phyloP scores from a whole-genome alignment of 2,329 filamentous ascomycete species.

The Beauveria scarabaeidicola region DNA sequence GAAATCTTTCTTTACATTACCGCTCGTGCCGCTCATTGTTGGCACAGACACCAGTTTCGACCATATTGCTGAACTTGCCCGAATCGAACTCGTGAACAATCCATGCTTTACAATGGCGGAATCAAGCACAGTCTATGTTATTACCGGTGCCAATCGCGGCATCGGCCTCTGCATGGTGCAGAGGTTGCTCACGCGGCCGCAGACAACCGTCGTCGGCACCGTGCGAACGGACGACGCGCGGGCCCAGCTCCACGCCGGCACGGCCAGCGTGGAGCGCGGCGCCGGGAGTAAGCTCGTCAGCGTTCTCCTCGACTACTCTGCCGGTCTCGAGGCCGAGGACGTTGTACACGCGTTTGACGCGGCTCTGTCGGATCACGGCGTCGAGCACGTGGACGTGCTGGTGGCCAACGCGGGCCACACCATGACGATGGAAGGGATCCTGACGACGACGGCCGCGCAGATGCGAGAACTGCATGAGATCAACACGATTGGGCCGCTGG shows the following conservation, averaged over 20 bases:
- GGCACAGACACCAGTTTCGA: too few relatives aligned
- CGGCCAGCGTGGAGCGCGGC: slow-evolving; percentile 20
- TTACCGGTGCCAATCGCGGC: slow-evolving; percentile 34
- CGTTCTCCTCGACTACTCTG: slow-evolving; percentile 29
- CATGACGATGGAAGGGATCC: slow-evolving; percentile 21
- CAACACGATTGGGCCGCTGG: slow-evolving; percentile 34
- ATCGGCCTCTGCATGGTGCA: slow-evolving; percentile 30
- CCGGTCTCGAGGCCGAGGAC: slow-evolving; percentile 19
- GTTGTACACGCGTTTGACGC: slow-evolving; percentile 20
- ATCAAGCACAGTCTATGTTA: slow-evolving; percentile 24
- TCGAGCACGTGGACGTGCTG: slow-evolving; percentile 38
- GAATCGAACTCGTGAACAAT: not conserved
- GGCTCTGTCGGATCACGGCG: slow-evolving; percentile 5
- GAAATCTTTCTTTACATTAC: too few relatives aligned
- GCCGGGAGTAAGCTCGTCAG: slow-evolving; percentile 24
- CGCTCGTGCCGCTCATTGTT: too few relatives aligned
- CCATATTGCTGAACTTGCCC: too few relatives aligned
- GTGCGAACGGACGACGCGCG: slow-evolving; percentile 23
- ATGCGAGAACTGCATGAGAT: slow-evolving; percentile 32
- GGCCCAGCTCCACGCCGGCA: slow-evolving; percentile 14
- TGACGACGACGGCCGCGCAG: slow-evolving; percentile 23
- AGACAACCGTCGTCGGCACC: slow-evolving; percentile 38
- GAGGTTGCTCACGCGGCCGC: slow-evolving; percentile 37
- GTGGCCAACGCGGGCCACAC: slow-evolving; percentile 42
- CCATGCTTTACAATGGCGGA: not conserved